phyloP scores from a whole-genome alignment of 202 grass and related monocot genomes.

The Digitaria exilis region DNA sequence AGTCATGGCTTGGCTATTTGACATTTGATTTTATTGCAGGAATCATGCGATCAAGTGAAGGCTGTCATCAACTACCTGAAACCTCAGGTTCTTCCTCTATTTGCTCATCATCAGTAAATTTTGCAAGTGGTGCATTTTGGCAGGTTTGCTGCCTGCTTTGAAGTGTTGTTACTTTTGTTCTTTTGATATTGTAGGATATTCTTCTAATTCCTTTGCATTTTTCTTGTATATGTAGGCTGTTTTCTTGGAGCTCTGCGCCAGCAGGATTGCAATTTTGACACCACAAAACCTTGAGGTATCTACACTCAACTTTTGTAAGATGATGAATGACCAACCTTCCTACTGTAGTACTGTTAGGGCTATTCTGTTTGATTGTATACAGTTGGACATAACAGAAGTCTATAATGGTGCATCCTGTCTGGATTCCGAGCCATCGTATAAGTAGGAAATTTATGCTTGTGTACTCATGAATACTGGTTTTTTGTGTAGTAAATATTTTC shows the following conservation, averaged over 20 bases:
- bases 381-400: not conserved
- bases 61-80: slow-evolving; percentile 81
- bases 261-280: slow-evolving; percentile 73
- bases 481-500: slow-evolving; percentile 18
- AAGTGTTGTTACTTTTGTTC: not conserved
- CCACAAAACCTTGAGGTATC: slow-evolving; percentile 86
- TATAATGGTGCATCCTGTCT: not conserved
- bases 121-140: slow-evolving; percentile 42
- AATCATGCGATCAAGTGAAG: slow-evolving; percentile 86
- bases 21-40: slow-evolving; percentile 47
- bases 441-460: not conserved
- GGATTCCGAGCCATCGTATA: not conserved
- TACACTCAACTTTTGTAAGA: not conserved
- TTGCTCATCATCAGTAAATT: slow-evolving; percentile 42
- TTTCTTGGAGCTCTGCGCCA: slow-evolving; percentile 90
- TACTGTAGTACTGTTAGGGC: not conserved
- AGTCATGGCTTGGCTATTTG: not conserved
- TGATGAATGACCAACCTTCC: slow-evolving; percentile 18
- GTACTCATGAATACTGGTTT: not conserved
- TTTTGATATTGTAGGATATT: slow-evolving; percentile 11
- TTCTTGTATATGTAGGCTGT: slow-evolving; percentile 60
- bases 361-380: not conserved
- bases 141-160: slow-evolving; percentile 44
- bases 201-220: slow-evolving; percentile 17
- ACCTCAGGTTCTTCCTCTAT: slow-evolving; percentile 85